Base-by-base conservation (phyloP, 495 filamentous ascomycete species). In the Hypoxylon subgilvum region DNA sequence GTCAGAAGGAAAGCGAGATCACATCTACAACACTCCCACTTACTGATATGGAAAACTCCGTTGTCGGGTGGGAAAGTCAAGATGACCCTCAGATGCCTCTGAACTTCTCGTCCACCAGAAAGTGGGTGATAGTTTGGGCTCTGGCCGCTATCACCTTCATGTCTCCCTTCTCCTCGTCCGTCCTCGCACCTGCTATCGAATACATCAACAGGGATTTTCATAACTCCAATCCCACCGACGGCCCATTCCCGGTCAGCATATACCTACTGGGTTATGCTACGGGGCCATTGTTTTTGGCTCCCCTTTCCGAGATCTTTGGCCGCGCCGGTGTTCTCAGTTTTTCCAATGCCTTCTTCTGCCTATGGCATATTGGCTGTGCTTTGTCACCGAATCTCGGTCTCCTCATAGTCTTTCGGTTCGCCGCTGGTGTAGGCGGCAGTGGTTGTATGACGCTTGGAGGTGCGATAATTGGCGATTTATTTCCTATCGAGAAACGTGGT, bases 271-370 rank as follows among this genome's bases (percentile, higher is more conserved):
- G 76, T 12, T 78, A 76, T 41, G 71, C 67, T 5, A 67, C 77
- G 10, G 76, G 76, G 1, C 76, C 76, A 4, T 46, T 79, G 8
- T 62, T 69, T 18, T n/a, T 69, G 8, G 86, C 85, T 0, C 89
- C 90, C 0, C 70, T 92, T 5, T 86, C 81, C 8, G 89, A 94
- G 68, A 84, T 91, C 12, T 91, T 89, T 54, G 90, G 90, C 0
- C 79, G 90, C 2, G 72, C 81, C 0, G 74, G 78, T 4, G 79
- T 91, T 8, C 72, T 91, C 17, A 83, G 83, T 19, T 67, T 75
- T 2, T 72, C 84, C 6, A 90, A 91, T 50, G 42, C 82, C 4
- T 85, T 89, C 53, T 95, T 88, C 58, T 76, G 86, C 68, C 73
- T 80, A 6, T 88, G 84, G 80, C 84, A 86, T 51, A 85, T 90